Percentiles rank a stretch among this genome's conserved stretches.
phyloP scores from a whole-genome alignment of 495 filamentous ascomycete genomes.

The Xylaria flabelliformis region DNA sequence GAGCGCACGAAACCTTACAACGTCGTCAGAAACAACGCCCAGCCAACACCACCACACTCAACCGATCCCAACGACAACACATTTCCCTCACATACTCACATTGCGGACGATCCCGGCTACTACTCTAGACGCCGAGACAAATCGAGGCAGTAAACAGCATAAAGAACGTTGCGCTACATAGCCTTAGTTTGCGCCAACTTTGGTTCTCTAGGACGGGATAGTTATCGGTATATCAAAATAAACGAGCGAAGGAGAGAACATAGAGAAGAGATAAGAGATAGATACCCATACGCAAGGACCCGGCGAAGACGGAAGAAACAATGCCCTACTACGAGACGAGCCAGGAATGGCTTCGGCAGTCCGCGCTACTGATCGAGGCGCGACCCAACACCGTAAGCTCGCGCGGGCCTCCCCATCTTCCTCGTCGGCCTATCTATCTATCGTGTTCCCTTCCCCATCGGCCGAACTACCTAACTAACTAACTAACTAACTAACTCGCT shows the following conservation, averaged over 20 bases:
- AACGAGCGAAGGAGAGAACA: neutral
- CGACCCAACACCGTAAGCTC: slow-evolving; percentile 52
- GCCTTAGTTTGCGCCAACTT: neutral
- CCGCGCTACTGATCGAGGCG: slow-evolving; percentile 55
- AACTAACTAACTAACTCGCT: neutral
- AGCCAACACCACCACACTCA: neutral
- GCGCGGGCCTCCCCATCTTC: slow-evolving; percentile 1
- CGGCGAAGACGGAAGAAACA: slow-evolving; percentile 30
- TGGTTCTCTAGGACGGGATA: neutral
- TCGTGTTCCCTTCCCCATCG: neutral
- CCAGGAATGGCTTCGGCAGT: slow-evolving; percentile 61
- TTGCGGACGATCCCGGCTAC: neutral
- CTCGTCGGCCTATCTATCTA: neutral
- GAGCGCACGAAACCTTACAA: neutral
- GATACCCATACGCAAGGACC: neutral
- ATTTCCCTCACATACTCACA: neutral
- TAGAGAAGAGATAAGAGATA: neutral
- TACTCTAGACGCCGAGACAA: neutral
- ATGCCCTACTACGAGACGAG: slow-evolving; percentile 62
- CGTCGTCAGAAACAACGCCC: neutral
- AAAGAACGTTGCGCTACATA: neutral
- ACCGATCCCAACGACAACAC: neutral
- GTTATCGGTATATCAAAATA: too few species aligned
- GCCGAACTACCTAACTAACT: neutral
- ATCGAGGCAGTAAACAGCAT: neutral